Conservation (phyloP, 2,329 filamentous ascomycete genomes). For the Aspergillus ustus region DNA sequence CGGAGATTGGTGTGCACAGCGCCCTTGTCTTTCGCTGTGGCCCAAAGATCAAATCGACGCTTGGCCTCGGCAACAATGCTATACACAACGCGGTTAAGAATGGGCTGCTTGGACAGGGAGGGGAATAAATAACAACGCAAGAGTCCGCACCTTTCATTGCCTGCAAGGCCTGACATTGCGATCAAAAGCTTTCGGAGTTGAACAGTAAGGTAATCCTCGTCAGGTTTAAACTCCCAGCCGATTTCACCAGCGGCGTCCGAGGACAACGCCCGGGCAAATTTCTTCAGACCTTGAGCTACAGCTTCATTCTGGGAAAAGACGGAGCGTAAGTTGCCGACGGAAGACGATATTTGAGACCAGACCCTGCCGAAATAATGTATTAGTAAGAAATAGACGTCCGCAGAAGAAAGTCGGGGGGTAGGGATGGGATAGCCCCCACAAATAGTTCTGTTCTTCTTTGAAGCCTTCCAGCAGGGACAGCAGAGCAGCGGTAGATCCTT, state of each 20-base stretch:
- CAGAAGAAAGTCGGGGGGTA: not conserved
- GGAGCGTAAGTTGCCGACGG: slow-evolving; percentile 76
- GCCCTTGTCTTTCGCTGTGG: slow-evolving; percentile 64
- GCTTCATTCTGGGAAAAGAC: slow-evolving; percentile 78
- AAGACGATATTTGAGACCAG: slow-evolving; percentile 82
- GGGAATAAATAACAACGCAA: not conserved
- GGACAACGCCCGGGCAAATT: slow-evolving; percentile 78
- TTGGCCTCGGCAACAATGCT: slow-evolving; percentile 75
- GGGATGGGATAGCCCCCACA: slow-evolving; percentile 53
- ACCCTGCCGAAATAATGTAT: slow-evolving; percentile 55
- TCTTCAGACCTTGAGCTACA: slow-evolving; percentile 73
- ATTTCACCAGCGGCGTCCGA: slow-evolving; percentile 75
- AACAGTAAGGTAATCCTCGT: slow-evolving; percentile 80
- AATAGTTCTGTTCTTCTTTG: slow-evolving; percentile 76
- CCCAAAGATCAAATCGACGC: slow-evolving; percentile 80
- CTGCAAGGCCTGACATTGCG: slow-evolving; percentile 72
- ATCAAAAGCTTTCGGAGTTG: slow-evolving; percentile 85
- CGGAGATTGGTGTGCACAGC: slow-evolving; percentile 83
- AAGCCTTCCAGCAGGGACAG: slow-evolving; percentile 87
- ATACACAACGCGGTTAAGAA: slow-evolving; percentile 18
- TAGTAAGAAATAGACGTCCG: slow-evolving; percentile 15
- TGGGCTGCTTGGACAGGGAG: not conserved
- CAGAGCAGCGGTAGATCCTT: slow-evolving; percentile 79
- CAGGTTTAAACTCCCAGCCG: slow-evolving; percentile 80
- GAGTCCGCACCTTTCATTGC: slow-evolving; percentile 67